Conservation (phyloP, 2,329 filamentous ascomycete genomes). For the Talaromyces sp. region DNA sequence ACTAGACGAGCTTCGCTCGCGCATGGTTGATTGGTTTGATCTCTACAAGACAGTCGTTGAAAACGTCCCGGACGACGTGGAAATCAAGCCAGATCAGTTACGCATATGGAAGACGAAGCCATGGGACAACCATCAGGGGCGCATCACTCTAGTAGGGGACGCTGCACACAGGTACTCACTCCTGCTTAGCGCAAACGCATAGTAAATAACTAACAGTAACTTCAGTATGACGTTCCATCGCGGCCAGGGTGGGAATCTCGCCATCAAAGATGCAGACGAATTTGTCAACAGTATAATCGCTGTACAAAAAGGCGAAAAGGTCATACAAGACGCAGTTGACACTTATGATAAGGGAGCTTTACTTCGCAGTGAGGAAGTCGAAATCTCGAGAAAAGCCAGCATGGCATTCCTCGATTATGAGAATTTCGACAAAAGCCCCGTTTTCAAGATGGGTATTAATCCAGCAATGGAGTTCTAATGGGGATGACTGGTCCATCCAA, state of each 20-base stretch:
- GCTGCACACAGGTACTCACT: not conserved
- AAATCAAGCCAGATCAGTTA: conserved; percentile 2
- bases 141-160: conserved; percentile 6
- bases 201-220: not conserved
- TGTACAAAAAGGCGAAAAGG: not conserved
- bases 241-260: conserved; percentile 6
- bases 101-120: conserved; percentile 6
- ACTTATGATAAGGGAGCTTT: conserved; percentile 5
- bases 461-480: not conserved
- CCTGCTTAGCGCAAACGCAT: not conserved
- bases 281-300: not conserved
- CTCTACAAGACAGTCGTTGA: conserved; percentile 1
- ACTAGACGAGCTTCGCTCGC: not conserved
- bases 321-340: not conserved
- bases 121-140: conserved; percentile 3
- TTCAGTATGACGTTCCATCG: conserved; percentile 8
- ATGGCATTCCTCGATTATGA: conserved; percentile 7
- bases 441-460: conserved; percentile 2
- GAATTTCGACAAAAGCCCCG: conserved; percentile 1
- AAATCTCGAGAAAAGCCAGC: conserved; percentile 2
- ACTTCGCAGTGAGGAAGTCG: conserved; percentile 4
- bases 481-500: not conserved
- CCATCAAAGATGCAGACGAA: conserved; percentile 6
- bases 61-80: conserved; percentile 1
- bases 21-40: conserved; percentile 5